Evolutionary conservation across 305 asterid species (phyloP), one percentile per base, ranked within the genome.

Genomic region (Fraxinus dipetala): DNA sequence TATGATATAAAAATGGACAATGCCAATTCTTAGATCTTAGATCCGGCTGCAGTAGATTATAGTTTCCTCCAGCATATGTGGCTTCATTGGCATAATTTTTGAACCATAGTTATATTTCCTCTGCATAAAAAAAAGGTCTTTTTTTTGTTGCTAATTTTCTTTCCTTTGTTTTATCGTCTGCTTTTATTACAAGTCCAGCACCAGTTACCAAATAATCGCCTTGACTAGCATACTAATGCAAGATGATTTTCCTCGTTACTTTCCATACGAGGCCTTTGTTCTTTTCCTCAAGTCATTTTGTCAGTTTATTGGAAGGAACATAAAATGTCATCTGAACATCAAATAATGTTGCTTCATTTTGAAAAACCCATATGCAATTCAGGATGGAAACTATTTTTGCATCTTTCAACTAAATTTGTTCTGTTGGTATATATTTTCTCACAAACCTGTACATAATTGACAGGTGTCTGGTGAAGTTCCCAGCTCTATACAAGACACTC

Each of bases 381-480:
- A 61, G 72, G 32, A 22, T 22, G 32, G 28, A 18, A 7, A 18
- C 67, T 3, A 40, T 61, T 28, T 67, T 63, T 70, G 8, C 63
- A 14, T 78, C 76, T 35, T 51, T 54, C 48, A 63, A 2, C 78
- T 75, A 61, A 24, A 61, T 61, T 61, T 61, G 8, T 61, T 61
- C 16, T 24, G 16, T 9, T 36, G 35, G 18, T 79, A 38, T 32
- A 63, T 63, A 20, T 30, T 40, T 76, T 35, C 30, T 82, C 18
- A 76, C 75, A 69, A 69, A 31, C 11, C 70, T 79, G 48, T 79
- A 26, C 20, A 35, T 82, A 24, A 78, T 79, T 80, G 75, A 28
- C 82, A 93, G 98, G 87, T 89, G 24, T 94, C 98, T 79, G 97
- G 98, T 22, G 98, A 94, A 88, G 88, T 93, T 81, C 95, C 97